phyloP scores from a whole-genome alignment of 108 stramenopile species.

The Nitzschia putrida region DNA sequence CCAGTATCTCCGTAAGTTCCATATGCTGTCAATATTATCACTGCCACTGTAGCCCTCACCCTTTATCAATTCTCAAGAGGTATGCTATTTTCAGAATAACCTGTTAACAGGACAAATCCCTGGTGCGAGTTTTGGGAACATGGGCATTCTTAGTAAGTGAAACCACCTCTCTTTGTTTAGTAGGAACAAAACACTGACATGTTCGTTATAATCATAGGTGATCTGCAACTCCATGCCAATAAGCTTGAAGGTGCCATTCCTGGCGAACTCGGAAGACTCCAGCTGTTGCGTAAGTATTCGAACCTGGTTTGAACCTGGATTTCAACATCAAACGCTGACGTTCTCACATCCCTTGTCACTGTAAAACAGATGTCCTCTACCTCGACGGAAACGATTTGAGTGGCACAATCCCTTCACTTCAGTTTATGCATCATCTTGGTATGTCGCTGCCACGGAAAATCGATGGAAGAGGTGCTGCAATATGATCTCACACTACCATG shows the following conservation, averaged over 20 bases:
- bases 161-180: not conserved
- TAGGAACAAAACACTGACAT: not conserved
- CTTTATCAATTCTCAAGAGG: not conserved
- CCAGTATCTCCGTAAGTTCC: slow-evolving; percentile 24
- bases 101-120: slow-evolving; percentile 23
- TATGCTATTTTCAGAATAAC: slow-evolving; percentile 32
- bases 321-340: not conserved
- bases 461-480: not conserved
- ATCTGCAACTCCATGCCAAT: slow-evolving; percentile 27
- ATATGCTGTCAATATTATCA: too few relatives aligned
- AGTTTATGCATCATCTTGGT: slow-evolving; percentile 8
- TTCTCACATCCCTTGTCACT: not conserved
- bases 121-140: slow-evolving; percentile 5
- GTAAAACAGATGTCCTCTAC: slow-evolving; percentile 14
- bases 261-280: slow-evolving; percentile 11
- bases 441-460: not conserved
- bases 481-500: not conserved
- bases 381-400: slow-evolving; percentile 25
- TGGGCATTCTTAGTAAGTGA: slow-evolving; percentile 20
- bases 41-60: too few relatives aligned
- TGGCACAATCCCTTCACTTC: slow-evolving; percentile 23
- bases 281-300: slow-evolving; percentile 9
- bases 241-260: slow-evolving; percentile 39
- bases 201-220: not conserved
- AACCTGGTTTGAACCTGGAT: not conserved